Percentiles rank a stretch among this genome's conserved stretches.
Evolutionary conservation across 139 green algal species (phyloP).

Genomic region (Tetradesmus lagerheimii): DNA sequence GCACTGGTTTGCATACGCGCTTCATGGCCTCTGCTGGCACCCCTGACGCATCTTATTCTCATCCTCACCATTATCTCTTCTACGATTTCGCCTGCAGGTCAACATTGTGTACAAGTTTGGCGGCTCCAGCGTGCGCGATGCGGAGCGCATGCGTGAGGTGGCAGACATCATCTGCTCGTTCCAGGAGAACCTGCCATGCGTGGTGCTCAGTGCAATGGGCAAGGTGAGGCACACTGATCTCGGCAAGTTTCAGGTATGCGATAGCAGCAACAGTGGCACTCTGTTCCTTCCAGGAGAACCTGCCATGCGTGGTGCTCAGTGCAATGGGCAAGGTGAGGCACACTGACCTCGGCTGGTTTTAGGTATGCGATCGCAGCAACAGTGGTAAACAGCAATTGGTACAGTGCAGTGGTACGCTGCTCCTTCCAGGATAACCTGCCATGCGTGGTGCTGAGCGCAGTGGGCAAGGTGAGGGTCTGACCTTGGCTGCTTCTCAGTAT

Average conservation of each 20-base stretch:
- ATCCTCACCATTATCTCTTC: too few species aligned
- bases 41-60: too few species aligned
- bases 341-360: not conserved
- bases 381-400: conserved; percentile 90
- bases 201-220: conserved; percentile 99
- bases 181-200: conserved; percentile 82
- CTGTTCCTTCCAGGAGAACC: conserved; percentile 85
- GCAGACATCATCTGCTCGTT: conserved; percentile 95
- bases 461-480: conserved; percentile 93
- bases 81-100: conserved; percentile 51
- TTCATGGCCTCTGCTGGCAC: too few species aligned
- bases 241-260: not conserved
- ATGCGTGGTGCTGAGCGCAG: conserved; percentile 93
- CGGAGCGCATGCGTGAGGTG: conserved; percentile 93
- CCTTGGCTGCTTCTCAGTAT: too few species aligned
- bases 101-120: conserved; percentile 98
- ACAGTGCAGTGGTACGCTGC: too few species aligned
- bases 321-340: conserved; percentile 97
- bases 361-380: not conserved
- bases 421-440: conserved; percentile 84
- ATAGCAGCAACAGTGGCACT: conserved; percentile 48
- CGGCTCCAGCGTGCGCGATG: conserved; percentile 92
- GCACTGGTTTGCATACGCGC: too few species aligned
- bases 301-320: conserved; percentile 93
- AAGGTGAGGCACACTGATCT: conserved; percentile 74